Base-by-base conservation (phyloP, 2,329 filamentous ascomycete genomes). In the Allantophomopsis cytisporea region DNA sequence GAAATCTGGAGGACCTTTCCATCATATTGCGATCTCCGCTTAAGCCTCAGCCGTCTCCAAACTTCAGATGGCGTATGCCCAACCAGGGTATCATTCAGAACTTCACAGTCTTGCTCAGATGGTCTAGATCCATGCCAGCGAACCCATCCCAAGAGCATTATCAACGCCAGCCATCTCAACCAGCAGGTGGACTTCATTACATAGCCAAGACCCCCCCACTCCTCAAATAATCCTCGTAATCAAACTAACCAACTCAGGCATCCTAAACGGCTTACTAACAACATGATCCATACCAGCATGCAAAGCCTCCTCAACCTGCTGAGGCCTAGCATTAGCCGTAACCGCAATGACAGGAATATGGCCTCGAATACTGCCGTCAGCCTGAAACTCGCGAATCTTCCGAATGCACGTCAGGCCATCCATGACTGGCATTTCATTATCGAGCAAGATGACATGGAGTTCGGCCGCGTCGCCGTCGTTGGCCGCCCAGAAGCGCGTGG, bases 351-450 rank as follows among this genome's bases (percentile, higher is more conserved):
- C 80, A 5, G 80, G 79, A 13, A 84, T 71, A 50, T 83, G 80
- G 36, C 66, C 60, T n/a, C 65, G 63, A 31, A 83, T 69, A 15
- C 33, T 15, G 2, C 76, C 74, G 31, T 72, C 63, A 37, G 58
- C 60, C 54, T 87, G 80, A 16, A 83, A 61, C 44, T 78, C 67
- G 8, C 83, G 69, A 37, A 88, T 85, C 44, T 66, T 71, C 37
- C 68, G 68, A 10, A 81, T 77, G 47, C 81, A 85, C 2, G 78
- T 79, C 60, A 83, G 71, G 31, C 83, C 82, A 50, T 87, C 80
- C 81, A 86, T 86, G 34, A 86, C 70, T 1, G 83, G 83, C 82
- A 87, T 87, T 51, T 86, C 81, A 36, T 85, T 65, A 51, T 88
- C 83, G 81, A 87, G 86, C 5, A 87, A 58, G 7, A 87, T 76